A percentile compares a stretch with the other conserved stretches of the same genome.
phyloP scores from a whole-genome alignment of 345 rosid species.

The Aegle marmelos region DNA sequence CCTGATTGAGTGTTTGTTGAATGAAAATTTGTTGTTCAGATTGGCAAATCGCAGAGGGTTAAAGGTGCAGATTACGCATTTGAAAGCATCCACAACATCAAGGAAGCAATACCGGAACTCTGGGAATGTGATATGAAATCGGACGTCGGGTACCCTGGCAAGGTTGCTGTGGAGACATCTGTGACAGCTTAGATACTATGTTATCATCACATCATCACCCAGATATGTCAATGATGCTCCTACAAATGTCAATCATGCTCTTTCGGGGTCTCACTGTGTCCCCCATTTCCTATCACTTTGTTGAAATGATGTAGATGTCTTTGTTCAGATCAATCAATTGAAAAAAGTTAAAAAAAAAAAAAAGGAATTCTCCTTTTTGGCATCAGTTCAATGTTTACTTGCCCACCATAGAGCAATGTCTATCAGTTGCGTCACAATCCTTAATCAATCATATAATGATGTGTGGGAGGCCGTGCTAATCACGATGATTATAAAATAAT shows the following conservation, averaged over 20 bases:
- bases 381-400: background rate
- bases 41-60: slow-evolving; percentile 62
- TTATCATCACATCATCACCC: background rate
- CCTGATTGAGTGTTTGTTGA: background rate
- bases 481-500: background rate
- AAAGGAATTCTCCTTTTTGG: background rate
- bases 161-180: slow-evolving; percentile 62
- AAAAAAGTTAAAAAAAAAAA: background rate
- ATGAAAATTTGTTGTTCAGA: slow-evolving; percentile 30
- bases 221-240: background rate
- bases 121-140: slow-evolving; percentile 63
- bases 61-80: slow-evolving; percentile 73
- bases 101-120: slow-evolving; percentile 63
- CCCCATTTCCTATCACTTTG: slow-evolving; percentile 12
- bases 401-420: background rate
- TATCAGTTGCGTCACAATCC: slow-evolving; percentile 21
- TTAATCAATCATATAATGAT: slow-evolving; percentile 10
- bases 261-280: slow-evolving; percentile 2
- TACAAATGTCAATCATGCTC: background rate
- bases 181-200: slow-evolving; percentile 59
- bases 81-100: slow-evolving; percentile 70
- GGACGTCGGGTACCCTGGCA: slow-evolving; percentile 45
- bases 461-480: slow-evolving; percentile 5
- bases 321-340: slow-evolving; percentile 13
- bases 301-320: slow-evolving; percentile 26